Conservation (phyloP, 192 early-diverging fungal genomes). For the Paraglomus occultum region DNA sequence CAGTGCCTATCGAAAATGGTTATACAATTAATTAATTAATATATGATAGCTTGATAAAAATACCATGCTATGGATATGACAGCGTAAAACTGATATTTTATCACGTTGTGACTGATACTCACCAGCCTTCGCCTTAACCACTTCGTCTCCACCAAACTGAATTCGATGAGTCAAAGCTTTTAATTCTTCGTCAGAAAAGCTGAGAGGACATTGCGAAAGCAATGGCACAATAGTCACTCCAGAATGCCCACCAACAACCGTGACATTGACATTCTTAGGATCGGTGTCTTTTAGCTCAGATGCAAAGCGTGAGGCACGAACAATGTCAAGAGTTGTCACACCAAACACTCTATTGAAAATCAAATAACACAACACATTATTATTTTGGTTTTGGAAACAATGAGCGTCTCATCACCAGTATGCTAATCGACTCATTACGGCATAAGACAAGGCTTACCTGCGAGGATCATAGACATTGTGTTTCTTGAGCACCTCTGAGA, state of each 20-base stretch:
- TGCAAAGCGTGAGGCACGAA: constrained; percentile 91
- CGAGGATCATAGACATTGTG: constrained; percentile 82
- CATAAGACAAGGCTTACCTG: constrained; percentile 45
- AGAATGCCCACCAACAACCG: constrained; percentile 92
- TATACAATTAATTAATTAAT: neutral
- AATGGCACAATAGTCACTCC: constrained; percentile 95
- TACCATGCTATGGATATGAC: neutral
- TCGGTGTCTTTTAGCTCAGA: constrained; percentile 72
- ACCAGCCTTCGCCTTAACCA: constrained; percentile 90
- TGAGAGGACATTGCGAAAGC: constrained; percentile 69
- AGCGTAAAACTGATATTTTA: no score
- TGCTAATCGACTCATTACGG: neutral
- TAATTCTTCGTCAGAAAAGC: constrained; percentile 76
- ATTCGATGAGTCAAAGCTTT: constrained; percentile 91
- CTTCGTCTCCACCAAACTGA: constrained; percentile 98
- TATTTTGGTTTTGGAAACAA: neutral
- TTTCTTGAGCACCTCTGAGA: constrained; percentile 90
- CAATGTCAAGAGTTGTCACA: constrained; percentile 92
- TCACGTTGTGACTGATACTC: neutral
- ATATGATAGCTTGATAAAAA: neutral
- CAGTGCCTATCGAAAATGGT: constrained; percentile 48
- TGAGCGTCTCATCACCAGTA: neutral
- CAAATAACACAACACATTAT: neutral
- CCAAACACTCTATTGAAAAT: constrained; percentile 72
- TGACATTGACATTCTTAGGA: constrained; percentile 68